Conservation (phyloP, 2,329 filamentous ascomycete genomes). For the Clarireedia monteithiana region DNA sequence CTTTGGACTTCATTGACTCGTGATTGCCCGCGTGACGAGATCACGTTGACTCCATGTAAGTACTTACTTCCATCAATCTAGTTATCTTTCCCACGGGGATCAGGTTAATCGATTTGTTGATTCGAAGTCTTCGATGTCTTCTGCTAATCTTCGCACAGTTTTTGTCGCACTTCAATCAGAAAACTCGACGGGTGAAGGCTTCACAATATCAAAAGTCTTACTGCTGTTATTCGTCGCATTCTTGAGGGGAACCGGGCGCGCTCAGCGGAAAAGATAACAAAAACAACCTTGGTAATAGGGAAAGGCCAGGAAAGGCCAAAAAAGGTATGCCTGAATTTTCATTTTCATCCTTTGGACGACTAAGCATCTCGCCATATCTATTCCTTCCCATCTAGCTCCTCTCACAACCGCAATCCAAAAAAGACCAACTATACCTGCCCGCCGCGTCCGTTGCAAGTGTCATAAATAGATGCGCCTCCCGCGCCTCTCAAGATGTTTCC, state of each 20-base stretch:
- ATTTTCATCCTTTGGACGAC: neutral
- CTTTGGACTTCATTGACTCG: neutral
- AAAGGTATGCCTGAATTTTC: conserved; percentile 9
- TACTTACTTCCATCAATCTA: neutral
- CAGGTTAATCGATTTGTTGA: neutral
- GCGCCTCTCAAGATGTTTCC: conserved; percentile 9
- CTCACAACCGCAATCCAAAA: neutral
- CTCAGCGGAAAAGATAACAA: too few species aligned
- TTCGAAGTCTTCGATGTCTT: neutral
- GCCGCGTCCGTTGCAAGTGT: conserved; percentile 3
- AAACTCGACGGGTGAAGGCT: neutral
- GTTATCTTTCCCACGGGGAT: neutral
- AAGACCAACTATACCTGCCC: conserved; percentile 4
- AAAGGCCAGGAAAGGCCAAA: neutral
- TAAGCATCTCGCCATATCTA: neutral
- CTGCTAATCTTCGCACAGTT: neutral
- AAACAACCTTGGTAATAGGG: neutral
- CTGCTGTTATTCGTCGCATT: neutral
- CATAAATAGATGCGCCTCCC: conserved; percentile 5
- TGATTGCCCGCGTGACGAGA: neutral
- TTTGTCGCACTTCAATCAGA: neutral
- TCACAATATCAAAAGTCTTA: neutral
- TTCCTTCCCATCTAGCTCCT: neutral
- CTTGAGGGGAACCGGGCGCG: neutral
- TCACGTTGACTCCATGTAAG: neutral